Evolutionary conservation across 306 rosid species (phyloP).

Genomic region (Corylus americana): DNA sequence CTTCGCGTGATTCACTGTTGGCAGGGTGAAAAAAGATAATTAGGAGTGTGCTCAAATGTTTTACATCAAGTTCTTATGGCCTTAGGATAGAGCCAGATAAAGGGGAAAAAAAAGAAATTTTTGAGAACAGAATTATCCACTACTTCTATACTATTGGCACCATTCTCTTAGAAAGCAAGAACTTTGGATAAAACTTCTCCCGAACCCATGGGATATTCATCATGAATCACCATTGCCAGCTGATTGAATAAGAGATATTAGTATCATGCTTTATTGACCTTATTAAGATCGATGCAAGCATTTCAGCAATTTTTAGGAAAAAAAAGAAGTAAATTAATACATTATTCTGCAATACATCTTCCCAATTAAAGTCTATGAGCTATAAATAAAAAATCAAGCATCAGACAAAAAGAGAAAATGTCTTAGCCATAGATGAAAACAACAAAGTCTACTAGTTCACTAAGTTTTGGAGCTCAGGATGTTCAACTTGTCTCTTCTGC

Average conservation of each 20-base stretch:
- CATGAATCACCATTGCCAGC: conserved; percentile 10
- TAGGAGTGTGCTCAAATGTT: neutral
- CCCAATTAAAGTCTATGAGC: neutral
- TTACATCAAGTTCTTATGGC: neutral
- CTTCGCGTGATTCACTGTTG: neutral
- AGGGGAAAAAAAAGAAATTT: neutral
- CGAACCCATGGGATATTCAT: neutral
- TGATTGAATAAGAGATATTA: conserved; percentile 15
- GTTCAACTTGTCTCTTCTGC: conserved; percentile 48
- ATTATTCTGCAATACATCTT: conserved; percentile 10
- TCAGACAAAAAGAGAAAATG: neutral
- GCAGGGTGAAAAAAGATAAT: neutral
- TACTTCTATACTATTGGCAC: neutral
- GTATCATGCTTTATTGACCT: neutral
- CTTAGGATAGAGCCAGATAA: neutral
- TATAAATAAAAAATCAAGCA: neutral
- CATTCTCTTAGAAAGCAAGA: neutral
- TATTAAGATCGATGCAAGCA: neutral
- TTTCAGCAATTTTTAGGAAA: neutral
- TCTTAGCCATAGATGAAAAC: neutral
- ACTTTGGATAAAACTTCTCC: neutral
- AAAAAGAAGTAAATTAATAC: neutral
- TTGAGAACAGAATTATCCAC: neutral
- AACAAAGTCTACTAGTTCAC: conserved; percentile 19
- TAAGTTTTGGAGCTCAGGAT: conserved; percentile 36